These are phyloP conservation scores for Moesziomyces sp. DNA, from an alignment of 1,284 basidiomycete genomes.

Conservation along the genomic window DNA sequence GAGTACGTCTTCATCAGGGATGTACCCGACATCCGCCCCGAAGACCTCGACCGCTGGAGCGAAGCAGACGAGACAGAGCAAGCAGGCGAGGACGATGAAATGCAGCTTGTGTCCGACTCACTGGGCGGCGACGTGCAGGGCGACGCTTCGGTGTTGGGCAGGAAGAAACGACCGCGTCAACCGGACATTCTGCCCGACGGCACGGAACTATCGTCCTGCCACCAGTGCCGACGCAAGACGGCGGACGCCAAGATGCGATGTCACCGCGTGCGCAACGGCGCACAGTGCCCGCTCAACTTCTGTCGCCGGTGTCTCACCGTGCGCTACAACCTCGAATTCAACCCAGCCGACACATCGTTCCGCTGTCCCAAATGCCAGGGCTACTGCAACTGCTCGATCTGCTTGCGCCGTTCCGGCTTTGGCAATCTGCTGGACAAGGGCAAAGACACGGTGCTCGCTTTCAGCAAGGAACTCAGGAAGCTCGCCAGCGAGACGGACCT, in stretches of 20 bases:
- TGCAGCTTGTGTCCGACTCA: no score
- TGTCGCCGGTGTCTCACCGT: constrained; percentile 37
- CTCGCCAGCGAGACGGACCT: constrained; percentile 2
- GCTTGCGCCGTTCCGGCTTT: constrained; percentile 27
- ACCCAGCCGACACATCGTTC: constrained; percentile 24
- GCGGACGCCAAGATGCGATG: constrained; percentile 47
- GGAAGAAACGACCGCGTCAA: constrained; percentile 11
- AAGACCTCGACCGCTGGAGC: constrained; percentile 27
- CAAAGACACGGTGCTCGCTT: constrained; percentile 12
- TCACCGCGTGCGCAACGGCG: constrained; percentile 9
- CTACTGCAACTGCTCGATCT: constrained; percentile 52
- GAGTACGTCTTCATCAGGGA: constrained; percentile 39
- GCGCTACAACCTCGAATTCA: constrained; percentile 30
- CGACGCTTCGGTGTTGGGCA: background rate
- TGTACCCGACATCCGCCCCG: constrained; percentile 33
- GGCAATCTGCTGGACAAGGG: constrained; percentile 19
- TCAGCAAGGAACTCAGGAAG: constrained; percentile 15
- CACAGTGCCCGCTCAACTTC: constrained; percentile 26
- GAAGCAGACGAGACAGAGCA: constrained; percentile 13
- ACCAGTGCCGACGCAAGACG: constrained; percentile 50
- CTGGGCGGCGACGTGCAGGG: constrained; percentile 9
- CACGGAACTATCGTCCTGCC: constrained; percentile 34
- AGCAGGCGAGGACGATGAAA: background rate
- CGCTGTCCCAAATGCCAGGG: constrained; percentile 43
- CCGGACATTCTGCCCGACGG: constrained; percentile 25